These are phyloP conservation scores for Escallonia rubra DNA, from an alignment of 129 eudicot genomes.

Conservation along the genomic window DNA sequence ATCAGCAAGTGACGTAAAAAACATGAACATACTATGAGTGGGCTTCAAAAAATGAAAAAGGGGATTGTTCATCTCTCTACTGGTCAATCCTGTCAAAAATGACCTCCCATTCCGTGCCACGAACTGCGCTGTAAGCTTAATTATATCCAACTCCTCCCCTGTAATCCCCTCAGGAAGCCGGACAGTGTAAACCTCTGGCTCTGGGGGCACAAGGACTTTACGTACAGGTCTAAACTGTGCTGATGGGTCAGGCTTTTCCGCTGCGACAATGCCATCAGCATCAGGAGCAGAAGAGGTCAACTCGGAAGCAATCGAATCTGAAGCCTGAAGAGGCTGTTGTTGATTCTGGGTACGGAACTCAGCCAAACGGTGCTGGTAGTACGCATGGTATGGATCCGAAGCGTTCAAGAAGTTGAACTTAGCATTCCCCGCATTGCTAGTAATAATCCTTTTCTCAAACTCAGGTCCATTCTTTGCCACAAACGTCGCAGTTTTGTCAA, in stretches of 20 bases:
- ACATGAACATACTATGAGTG: constrained; percentile 89
- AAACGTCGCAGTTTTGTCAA: constrained; percentile 77
- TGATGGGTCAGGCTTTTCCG: constrained; percentile 58
- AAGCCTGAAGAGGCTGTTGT: constrained; percentile 32
- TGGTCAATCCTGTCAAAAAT: constrained; percentile 70
- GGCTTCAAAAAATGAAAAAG: constrained; percentile 90
- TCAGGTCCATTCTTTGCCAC: constrained; percentile 92
- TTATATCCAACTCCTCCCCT: constrained; percentile 83
- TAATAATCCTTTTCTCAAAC: constrained; percentile 72
- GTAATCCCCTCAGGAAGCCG: constrained; percentile 91
- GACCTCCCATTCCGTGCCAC: constrained; percentile 88
- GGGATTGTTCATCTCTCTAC: constrained; percentile 77
- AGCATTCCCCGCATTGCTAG: constrained; percentile 66
- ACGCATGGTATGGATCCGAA: constrained; percentile 90
- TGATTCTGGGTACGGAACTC: constrained; percentile 65
- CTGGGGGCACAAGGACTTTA: constrained; percentile 85
- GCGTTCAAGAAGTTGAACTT: constrained; percentile 77
- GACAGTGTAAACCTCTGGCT: constrained; percentile 84
- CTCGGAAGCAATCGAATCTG: constrained; percentile 45
- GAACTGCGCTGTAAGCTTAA: constrained; percentile 82
- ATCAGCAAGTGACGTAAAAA: constrained; percentile 86
- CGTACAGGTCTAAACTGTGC: constrained; percentile 68
- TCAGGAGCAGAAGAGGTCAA: constrained; percentile 26
- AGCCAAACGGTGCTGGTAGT: constrained; percentile 76
- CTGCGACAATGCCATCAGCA: constrained; percentile 37